A percentile compares a stretch with the other conserved stretches of the same genome.
Evolutionary conservation across 805 yeast species (phyloP).

Genomic region (Lachancea nothofagi): DNA sequence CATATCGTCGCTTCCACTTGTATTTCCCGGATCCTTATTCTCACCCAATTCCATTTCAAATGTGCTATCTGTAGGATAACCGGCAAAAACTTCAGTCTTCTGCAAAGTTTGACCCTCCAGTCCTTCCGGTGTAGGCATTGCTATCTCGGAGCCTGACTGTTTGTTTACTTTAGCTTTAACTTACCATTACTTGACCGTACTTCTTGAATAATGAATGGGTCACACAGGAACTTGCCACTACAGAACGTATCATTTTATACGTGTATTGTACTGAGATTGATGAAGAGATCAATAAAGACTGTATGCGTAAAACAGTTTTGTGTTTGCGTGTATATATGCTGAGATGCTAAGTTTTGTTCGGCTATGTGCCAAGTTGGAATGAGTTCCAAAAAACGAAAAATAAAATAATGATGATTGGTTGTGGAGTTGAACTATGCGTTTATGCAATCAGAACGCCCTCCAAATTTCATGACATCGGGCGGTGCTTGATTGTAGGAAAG

Average conservation of each 20-base stretch:
- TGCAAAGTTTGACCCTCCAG: neutral
- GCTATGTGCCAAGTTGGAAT: neutral
- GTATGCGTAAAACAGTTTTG: no score
- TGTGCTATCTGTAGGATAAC: neutral
- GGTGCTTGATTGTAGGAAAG: no score
- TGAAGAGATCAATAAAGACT: no score
- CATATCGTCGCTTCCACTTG: neutral
- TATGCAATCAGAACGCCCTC: no score
- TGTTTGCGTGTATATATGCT: slow-evolving; percentile 4
- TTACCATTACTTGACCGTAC: no score
- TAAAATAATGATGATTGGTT: neutral
- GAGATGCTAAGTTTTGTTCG: slow-evolving; percentile 2
- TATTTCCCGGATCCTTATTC: neutral
- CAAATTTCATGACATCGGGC: no score
- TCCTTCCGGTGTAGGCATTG: neutral
- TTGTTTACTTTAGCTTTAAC: no score
- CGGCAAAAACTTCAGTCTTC: no score
- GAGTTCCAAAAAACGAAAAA: neutral
- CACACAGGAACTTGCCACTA: no score
- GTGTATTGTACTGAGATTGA: no score
- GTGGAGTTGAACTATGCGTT: neutral
- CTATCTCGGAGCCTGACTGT: neutral
- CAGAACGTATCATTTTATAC: neutral
- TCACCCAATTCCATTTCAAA: neutral
- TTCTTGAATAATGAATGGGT: no score